Evolutionary conservation across 2,329 filamentous ascomycete genomes (phyloP).

Genomic region (Cladosporium austrohemisphaericum): DNA sequence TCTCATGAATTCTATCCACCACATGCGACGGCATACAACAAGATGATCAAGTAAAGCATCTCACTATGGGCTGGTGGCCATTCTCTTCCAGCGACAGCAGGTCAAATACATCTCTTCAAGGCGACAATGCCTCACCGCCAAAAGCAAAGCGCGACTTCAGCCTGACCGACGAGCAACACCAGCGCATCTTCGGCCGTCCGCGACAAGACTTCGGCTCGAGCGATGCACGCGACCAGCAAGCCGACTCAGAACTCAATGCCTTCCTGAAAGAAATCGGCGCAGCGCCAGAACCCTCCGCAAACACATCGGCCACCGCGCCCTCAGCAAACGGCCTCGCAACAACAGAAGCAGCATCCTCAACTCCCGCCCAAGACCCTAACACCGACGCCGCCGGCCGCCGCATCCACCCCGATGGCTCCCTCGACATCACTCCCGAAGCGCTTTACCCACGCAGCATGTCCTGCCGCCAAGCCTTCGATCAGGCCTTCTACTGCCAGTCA

Average conservation of each 20-base stretch:
- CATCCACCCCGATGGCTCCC: conserved; percentile 26
- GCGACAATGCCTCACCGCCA: background rate
- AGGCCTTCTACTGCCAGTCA: conserved; percentile 89
- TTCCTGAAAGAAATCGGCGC: conserved; percentile 49
- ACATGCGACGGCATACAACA: background rate
- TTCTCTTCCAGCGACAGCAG: conserved; percentile 17
- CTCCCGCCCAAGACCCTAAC: conserved; percentile 18
- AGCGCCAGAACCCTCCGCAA: conserved; percentile 23
- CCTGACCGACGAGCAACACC: conserved; percentile 28
- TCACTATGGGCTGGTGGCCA: conserved; percentile 24
- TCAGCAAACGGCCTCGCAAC: conserved; percentile 23
- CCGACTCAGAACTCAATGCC: conserved; percentile 53
- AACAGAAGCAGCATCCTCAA: conserved; percentile 11
- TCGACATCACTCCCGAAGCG: conserved; percentile 52
- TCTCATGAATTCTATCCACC: too few relatives aligned
- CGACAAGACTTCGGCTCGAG: conserved; percentile 19
- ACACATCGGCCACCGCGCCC: conserved; percentile 17
- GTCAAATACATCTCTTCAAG: conserved; percentile 8
- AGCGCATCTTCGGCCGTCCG: conserved; percentile 29
- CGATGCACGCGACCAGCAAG: conserved; percentile 41
- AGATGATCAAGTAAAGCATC: background rate
- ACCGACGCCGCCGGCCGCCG: conserved; percentile 24
- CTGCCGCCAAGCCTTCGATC: conserved; percentile 86
- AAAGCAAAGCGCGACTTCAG: conserved; percentile 19
- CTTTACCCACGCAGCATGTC: conserved; percentile 79